phyloP scores from a whole-genome alignment of 2,329 filamentous ascomycete genomes.

The Stachybotrys chlorohalonatus region DNA sequence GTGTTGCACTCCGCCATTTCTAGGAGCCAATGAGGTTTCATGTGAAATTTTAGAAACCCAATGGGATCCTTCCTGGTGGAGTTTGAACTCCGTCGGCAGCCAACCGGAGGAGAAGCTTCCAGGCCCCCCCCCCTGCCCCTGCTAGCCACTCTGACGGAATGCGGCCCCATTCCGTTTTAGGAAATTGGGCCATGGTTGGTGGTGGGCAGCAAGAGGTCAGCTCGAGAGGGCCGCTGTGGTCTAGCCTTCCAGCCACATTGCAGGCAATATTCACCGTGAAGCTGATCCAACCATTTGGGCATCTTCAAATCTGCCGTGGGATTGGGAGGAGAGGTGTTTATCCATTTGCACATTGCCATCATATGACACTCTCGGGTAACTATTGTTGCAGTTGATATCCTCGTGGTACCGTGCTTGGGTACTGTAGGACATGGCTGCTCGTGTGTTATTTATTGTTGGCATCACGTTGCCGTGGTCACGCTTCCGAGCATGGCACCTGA shows the following conservation, averaged over 20 bases:
- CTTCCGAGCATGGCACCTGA: neutral
- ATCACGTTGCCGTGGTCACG: neutral
- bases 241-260: neutral
- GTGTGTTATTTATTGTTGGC: too few relatives aligned
- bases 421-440: too few relatives aligned
- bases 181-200: neutral
- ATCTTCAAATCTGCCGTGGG: too few relatives aligned
- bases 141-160: neutral
- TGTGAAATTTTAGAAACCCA: constrained; percentile 1
- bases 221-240: neutral
- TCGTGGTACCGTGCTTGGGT: too few relatives aligned
- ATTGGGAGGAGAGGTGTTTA: too few relatives aligned
- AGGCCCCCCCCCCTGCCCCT: neutral
- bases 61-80: neutral
- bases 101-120: neutral
- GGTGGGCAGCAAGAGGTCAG: neutral
- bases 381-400: too few relatives aligned
- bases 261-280: too few relatives aligned
- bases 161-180: neutral
- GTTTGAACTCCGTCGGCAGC: neutral
- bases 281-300: too few relatives aligned
- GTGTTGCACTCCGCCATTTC: constrained; percentile 11
- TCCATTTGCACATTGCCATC: too few relatives aligned
- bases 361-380: too few relatives aligned
- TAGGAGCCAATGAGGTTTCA: constrained; percentile 8